Conservation (phyloP, 2,329 filamentous ascomycete genomes). For the Chaetomium sp. region DNA sequence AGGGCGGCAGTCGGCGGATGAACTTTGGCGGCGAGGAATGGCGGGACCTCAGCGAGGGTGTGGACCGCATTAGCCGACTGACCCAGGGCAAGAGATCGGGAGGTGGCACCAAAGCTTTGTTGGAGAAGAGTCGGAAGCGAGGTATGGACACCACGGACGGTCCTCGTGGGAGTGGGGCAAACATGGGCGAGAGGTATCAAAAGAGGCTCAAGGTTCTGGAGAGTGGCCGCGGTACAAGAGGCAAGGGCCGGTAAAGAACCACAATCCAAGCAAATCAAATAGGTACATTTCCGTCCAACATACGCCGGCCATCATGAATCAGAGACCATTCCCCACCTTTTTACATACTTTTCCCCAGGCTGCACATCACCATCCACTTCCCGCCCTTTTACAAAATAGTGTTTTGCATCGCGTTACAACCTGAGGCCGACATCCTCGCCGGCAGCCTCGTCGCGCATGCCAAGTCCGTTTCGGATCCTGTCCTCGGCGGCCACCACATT, state of each 20-base stretch:
- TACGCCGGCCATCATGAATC: background rate
- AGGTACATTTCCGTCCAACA: background rate
- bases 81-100: conserved; percentile 69
- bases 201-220: conserved; percentile 65
- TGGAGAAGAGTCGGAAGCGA: conserved; percentile 88
- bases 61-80: conserved; percentile 82
- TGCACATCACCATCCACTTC: too few species aligned
- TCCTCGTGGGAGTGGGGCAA: conserved; percentile 62
- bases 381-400: background rate
- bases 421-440: conserved; percentile 24
- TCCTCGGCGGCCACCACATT: conserved; percentile 69
- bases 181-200: conserved; percentile 74
- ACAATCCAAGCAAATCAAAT: conserved; percentile 13
- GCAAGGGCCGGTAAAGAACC: conserved; percentile 44
- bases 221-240: conserved; percentile 48
- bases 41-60: conserved; percentile 79
- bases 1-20: conserved; percentile 60
- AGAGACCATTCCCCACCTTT: background rate
- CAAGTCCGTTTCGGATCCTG: conserved; percentile 56
- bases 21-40: conserved; percentile 88
- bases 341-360: too few species aligned
- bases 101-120: conserved; percentile 59
- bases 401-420: background rate
- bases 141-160: conserved; percentile 69
- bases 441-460: conserved; percentile 28